Conservation (phyloP, 441 rosid genomes). For the Metrosideros polymorpha region DNA sequence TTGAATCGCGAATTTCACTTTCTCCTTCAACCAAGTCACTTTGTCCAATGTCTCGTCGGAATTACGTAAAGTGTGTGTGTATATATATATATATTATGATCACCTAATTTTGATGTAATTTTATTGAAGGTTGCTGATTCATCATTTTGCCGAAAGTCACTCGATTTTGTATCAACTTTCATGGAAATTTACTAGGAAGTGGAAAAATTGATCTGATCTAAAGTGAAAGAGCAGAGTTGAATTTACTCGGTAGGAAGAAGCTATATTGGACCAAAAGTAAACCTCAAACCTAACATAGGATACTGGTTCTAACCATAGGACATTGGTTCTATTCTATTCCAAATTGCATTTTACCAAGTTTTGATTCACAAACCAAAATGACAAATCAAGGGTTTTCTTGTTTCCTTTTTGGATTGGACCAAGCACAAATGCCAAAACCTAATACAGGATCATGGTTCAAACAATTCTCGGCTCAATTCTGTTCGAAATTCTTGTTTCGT, state of each 20-base stretch:
- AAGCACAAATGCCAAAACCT: not conserved
- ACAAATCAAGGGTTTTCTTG: not conserved
- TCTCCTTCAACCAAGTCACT: not conserved
- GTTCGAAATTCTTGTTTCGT: not conserved
- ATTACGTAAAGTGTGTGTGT: too few species aligned
- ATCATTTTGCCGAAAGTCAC: not conserved
- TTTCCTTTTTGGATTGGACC: not conserved
- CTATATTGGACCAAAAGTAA: not conserved
- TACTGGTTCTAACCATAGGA: not conserved
- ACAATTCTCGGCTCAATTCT: not conserved
- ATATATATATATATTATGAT: too few species aligned
- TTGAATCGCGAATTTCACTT: not conserved
- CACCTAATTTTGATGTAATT: not conserved
- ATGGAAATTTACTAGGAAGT: not conserved
- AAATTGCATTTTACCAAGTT: not conserved
- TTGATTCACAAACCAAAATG: not conserved
- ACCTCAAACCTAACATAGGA: not conserved
- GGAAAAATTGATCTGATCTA: not conserved
- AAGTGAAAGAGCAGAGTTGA: not conserved
- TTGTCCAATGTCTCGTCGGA: not conserved
- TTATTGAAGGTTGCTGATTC: not conserved
- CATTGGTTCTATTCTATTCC: not conserved
- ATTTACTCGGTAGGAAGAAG: not conserved
- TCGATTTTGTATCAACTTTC: not conserved
- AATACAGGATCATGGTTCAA: not conserved